phyloP scores from a whole-genome alignment of 345 rosid genomes.

The Punica granatum region DNA sequence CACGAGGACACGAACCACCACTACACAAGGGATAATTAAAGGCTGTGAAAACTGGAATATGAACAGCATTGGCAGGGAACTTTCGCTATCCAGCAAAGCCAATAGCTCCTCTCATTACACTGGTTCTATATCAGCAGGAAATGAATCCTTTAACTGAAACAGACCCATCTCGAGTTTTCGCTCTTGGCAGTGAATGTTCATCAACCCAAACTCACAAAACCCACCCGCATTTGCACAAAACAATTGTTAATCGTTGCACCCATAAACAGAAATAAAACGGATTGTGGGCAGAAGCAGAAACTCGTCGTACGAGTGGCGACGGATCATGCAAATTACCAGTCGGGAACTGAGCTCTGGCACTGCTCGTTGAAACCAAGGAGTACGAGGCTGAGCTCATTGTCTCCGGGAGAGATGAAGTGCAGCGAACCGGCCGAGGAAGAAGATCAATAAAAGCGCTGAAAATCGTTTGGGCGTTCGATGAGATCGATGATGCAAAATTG shows the following conservation, averaged over 20 bases:
- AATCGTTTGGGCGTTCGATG: neutral
- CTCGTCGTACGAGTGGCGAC: neutral
- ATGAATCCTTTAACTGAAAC: neutral
- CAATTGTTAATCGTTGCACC: neutral
- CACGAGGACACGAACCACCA: too few relatives aligned
- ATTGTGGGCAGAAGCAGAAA: neutral
- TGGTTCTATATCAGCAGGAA: neutral
- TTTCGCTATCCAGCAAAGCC: too few relatives aligned
- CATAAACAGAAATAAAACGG: neutral
- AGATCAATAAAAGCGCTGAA: neutral
- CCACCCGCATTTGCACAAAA: neutral
- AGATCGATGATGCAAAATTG: neutral
- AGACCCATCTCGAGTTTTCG: neutral
- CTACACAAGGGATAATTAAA: too few relatives aligned
- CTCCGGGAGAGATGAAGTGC: slow-evolving; percentile 8
- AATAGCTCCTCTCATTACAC: neutral
- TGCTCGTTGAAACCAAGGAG: slow-evolving; percentile 38
- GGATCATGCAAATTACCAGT: neutral
- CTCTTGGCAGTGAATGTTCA: neutral
- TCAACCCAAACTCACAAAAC: neutral
- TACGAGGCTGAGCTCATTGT: slow-evolving; percentile 44
- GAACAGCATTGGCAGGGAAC: too few relatives aligned
- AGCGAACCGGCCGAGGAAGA: neutral
- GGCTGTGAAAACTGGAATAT: too few relatives aligned
- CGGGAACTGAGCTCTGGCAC: slow-evolving; percentile 13